These are phyloP conservation scores for Mycena vitilis DNA, from an alignment of 768 basidiomycete genomes.

Conservation along the genomic window DNA sequence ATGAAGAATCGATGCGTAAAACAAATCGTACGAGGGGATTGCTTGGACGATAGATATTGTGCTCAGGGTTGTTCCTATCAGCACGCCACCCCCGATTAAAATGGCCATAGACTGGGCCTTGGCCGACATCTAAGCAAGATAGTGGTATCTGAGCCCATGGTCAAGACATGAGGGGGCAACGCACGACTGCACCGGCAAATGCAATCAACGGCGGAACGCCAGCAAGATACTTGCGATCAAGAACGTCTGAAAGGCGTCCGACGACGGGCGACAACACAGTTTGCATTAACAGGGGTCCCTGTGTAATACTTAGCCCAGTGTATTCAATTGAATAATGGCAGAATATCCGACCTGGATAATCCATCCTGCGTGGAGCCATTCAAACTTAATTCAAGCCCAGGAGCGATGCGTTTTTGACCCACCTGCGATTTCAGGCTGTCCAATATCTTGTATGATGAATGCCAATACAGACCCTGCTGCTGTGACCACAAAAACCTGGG, in stretches of 20 bases:
- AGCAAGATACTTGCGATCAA: slow-evolving; percentile 37
- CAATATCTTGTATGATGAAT: slow-evolving; percentile 36
- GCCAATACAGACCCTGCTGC: slow-evolving; percentile 36
- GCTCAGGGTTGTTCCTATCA: slow-evolving; percentile 36
- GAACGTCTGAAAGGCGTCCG: slow-evolving; percentile 36
- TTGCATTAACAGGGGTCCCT: slow-evolving; percentile 38
- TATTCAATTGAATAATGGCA: background rate
- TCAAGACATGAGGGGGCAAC: background rate
- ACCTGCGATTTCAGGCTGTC: slow-evolving; percentile 35
- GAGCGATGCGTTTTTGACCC: background rate
- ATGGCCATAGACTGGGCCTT: slow-evolving; percentile 35
- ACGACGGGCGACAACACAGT: slow-evolving; percentile 33
- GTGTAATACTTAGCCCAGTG: background rate
- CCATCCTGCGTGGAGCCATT: slow-evolving; percentile 25
- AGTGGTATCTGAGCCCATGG: too few species aligned
- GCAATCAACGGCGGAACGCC: slow-evolving; percentile 36
- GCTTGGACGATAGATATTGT: slow-evolving; percentile 38
- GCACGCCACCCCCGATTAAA: slow-evolving; percentile 35
- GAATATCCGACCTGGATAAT: slow-evolving; percentile 30
- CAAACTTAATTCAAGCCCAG: background rate
- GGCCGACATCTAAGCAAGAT: slow-evolving; percentile 31
- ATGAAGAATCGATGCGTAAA: too few species aligned
- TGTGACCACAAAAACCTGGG: slow-evolving; percentile 33
- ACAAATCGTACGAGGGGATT: slow-evolving; percentile 31
- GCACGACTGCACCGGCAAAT: slow-evolving; percentile 36